Conservation (phyloP, 192 early-diverging fungal genomes). For the Dissophora globulifera region DNA sequence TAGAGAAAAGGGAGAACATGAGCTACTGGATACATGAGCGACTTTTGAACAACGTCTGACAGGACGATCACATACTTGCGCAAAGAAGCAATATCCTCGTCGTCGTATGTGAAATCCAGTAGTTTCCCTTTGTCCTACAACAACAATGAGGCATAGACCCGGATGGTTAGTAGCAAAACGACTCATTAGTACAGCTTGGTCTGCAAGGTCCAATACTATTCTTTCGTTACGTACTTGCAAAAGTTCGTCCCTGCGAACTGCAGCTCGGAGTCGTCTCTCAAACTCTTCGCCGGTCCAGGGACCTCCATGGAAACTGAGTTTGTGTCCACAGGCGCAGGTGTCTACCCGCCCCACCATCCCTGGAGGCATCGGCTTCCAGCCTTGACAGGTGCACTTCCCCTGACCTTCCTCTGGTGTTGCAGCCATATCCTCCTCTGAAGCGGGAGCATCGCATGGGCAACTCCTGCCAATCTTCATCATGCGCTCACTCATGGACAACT, state of each 20-base stretch:
- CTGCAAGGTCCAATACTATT: too few species aligned
- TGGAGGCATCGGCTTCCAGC: conserved; percentile 58
- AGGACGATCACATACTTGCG: conserved; percentile 48
- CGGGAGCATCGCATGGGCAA: conserved; percentile 53
- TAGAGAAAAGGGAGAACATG: too few species aligned
- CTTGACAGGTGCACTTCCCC: conserved; percentile 55
- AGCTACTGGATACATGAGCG: not conserved
- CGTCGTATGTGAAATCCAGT: conserved; percentile 61
- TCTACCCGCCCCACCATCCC: conserved; percentile 39
- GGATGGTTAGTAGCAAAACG: conserved; percentile 15
- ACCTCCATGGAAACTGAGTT: conserved; percentile 57
- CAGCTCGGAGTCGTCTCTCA: conserved; percentile 57
- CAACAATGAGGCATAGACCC: too few species aligned
- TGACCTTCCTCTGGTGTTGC: not conserved
- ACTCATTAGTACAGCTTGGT: too few species aligned
- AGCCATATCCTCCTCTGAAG: not conserved
- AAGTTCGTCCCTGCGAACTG: conserved; percentile 59
- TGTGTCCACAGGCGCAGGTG: conserved; percentile 61
- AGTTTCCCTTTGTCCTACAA: conserved; percentile 64
- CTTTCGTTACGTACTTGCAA: conserved; percentile 53
- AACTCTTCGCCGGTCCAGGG: conserved; percentile 59
- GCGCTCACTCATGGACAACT: conserved; percentile 53
- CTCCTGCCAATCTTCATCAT: conserved; percentile 60
- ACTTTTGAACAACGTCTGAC: not conserved
- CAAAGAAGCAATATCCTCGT: conserved; percentile 59